Conservation (phyloP, 768 basidiomycete genomes). For the Clavulina sp. region DNA sequence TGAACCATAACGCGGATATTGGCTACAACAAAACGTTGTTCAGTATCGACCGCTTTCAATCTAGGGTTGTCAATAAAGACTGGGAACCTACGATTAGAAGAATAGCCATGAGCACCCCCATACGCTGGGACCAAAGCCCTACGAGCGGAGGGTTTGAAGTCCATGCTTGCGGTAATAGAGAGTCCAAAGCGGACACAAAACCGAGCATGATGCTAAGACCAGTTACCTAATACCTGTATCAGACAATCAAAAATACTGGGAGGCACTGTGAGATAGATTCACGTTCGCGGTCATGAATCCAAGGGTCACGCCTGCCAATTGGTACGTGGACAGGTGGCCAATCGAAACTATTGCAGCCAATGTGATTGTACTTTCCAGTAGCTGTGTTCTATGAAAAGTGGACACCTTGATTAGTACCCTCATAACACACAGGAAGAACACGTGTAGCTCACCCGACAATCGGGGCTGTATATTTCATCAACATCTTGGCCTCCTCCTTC, state of each 20-base stretch:
- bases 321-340: constrained; percentile 78
- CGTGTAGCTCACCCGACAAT: constrained; percentile 39
- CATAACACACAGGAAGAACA: constrained; percentile 16
- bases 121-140: constrained; percentile 79
- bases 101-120: constrained; percentile 50
- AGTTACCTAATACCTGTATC: too few relatives aligned
- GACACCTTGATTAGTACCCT: background rate
- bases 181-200: constrained; percentile 73
- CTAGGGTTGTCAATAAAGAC: background rate
- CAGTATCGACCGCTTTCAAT: background rate
- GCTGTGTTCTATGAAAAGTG: constrained; percentile 37
- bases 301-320: constrained; percentile 66
- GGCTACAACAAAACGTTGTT: background rate
- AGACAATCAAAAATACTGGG: too few relatives aligned
- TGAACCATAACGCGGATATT: background rate
- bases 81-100: constrained; percentile 37
- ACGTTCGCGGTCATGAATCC: constrained; percentile 61
- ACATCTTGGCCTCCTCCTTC: constrained; percentile 41
- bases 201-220: constrained; percentile 70
- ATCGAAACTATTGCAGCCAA: constrained; percentile 72
- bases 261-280: too few relatives aligned
- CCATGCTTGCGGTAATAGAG: constrained; percentile 88
- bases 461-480: constrained; percentile 48
- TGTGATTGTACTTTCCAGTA: constrained; percentile 78
- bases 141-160: constrained; percentile 49